Conservation (phyloP, 352 stramenopile species). For the Phytophthora fragariae region DNA sequence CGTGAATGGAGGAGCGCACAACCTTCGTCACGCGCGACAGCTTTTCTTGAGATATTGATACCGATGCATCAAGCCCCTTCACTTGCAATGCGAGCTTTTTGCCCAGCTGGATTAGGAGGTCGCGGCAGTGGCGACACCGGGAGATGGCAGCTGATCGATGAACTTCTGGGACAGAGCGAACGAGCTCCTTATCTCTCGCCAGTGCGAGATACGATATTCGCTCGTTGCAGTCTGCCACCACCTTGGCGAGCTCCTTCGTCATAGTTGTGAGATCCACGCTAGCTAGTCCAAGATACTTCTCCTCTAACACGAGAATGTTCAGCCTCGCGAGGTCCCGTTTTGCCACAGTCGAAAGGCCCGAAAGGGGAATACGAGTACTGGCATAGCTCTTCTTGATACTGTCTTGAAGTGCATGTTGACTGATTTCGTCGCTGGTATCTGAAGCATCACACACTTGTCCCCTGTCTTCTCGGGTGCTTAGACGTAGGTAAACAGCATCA, state of each 20-base stretch:
- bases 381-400: background rate
- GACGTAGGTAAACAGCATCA: slow-evolving; percentile 15
- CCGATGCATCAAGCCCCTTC: slow-evolving; percentile 13
- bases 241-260: slow-evolving; percentile 19
- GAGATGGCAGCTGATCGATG: slow-evolving; percentile 41
- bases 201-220: slow-evolving; percentile 41
- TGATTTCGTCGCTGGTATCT: slow-evolving; percentile 1
- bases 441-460: background rate
- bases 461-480: slow-evolving; percentile 2
- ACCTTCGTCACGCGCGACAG: slow-evolving; percentile 17
- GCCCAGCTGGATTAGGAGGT: slow-evolving; percentile 52
- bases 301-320: slow-evolving; percentile 7
- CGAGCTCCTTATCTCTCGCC: slow-evolving; percentile 10
- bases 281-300: slow-evolving; percentile 6
- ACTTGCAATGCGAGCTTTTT: slow-evolving; percentile 45
- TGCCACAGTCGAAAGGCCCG: slow-evolving; percentile 33
- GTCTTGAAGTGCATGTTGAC: background rate
- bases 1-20: slow-evolving; percentile 31
- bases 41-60: slow-evolving; percentile 19
- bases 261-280: slow-evolving; percentile 10
- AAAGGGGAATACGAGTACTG: slow-evolving; percentile 22
- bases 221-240: slow-evolving; percentile 50
- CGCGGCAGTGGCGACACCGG: slow-evolving; percentile 50
- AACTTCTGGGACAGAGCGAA: slow-evolving; percentile 18
- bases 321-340: slow-evolving; percentile 23